These are phyloP conservation scores for Plasmodium chabaudi DNA, from an alignment of 169 alveolate species.

Conservation along the genomic window DNA sequence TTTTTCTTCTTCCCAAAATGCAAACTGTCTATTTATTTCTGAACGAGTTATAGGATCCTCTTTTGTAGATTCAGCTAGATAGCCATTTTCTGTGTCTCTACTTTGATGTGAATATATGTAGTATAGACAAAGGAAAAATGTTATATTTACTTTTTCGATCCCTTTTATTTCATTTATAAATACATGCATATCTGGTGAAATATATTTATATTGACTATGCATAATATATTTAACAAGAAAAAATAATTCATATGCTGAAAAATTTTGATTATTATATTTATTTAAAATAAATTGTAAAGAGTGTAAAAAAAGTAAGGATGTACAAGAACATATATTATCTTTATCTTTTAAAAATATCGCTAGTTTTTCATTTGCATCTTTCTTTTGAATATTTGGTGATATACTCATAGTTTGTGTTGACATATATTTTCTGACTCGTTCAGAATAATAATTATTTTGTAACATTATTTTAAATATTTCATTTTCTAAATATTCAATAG, in stretches of 20 bases:
- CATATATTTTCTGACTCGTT: constrained; percentile 19
- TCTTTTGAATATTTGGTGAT: constrained; percentile 11
- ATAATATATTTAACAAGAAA: constrained; percentile 49
- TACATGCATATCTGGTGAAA: constrained; percentile 6
- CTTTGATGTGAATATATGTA: constrained; percentile 20
- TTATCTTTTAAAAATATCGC: constrained; percentile 22
- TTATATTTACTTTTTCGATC: constrained; percentile 37
- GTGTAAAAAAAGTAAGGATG: constrained; percentile 55
- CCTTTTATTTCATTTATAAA: constrained; percentile 64
- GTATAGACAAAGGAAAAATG: constrained; percentile 32
- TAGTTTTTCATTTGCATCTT: constrained; percentile 14
- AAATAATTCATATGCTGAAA: constrained; percentile 41
- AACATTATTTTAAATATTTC: constrained; percentile 36
- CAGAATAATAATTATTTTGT: constrained; percentile 57
- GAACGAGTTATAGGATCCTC: no score
- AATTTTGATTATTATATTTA: constrained; percentile 23
- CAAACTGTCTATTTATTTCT: no score
- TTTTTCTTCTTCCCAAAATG: no score
- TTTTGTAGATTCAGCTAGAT: no score
- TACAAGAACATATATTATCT: constrained; percentile 53
- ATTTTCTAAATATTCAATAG: constrained; percentile 43
- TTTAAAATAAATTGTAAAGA: constrained; percentile 40
- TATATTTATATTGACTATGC: constrained; percentile 47
- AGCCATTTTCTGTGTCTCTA: background rate
- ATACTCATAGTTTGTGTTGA: constrained; percentile 6